Conservation (phyloP, 257 asterid species). For the Nicotiana tomentosiformis region DNA sequence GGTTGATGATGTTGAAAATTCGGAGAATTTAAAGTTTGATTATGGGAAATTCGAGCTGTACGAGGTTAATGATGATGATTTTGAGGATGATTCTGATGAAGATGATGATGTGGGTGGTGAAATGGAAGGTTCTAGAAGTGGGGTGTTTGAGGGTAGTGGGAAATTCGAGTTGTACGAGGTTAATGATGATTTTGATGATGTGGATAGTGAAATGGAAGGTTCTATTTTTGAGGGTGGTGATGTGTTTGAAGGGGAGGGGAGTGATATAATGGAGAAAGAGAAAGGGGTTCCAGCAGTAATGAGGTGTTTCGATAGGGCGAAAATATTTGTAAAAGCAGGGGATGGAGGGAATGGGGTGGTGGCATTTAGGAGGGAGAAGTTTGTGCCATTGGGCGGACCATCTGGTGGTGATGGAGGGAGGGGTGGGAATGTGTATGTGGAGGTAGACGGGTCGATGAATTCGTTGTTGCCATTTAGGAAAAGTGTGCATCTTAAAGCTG, state of each 20-base stretch:
- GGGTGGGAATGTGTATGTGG: conserved; percentile 84
- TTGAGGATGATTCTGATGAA: conserved; percentile 35
- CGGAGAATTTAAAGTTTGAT: conserved; percentile 28
- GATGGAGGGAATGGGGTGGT: conserved; percentile 96
- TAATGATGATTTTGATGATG: conserved; percentile 39
- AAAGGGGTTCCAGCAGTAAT: conserved; percentile 97
- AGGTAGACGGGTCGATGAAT: conserved; percentile 78
- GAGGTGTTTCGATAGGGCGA: conserved; percentile 92
- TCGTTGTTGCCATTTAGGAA: conserved; percentile 82
- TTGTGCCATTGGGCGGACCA: conserved; percentile 90
- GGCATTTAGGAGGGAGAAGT: conserved; percentile 93
- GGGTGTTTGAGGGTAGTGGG: conserved; percentile 24
- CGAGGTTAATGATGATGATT: conserved; percentile 58
- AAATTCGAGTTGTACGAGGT: conserved; percentile 66
- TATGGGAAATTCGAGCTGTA: conserved; percentile 60
- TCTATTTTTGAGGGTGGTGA: conserved; percentile 15
- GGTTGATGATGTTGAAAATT: conserved; percentile 15
- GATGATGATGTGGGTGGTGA: conserved; percentile 26
- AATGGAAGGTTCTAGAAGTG: conserved; percentile 19
- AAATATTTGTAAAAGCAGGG: conserved; percentile 74
- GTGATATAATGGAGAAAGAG: conserved; percentile 59
- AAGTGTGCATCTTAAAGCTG: conserved; percentile 73
- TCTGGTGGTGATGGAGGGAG: conserved; percentile 98
- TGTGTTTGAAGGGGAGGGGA: conserved; percentile 37
- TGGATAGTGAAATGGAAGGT: conserved; percentile 23